A percentile compares a stretch with the other conserved stretches of the same genome.
phyloP scores from a whole-genome alignment of 2,329 filamentous ascomycete species.

The Akanthomyces uredinophilus region DNA sequence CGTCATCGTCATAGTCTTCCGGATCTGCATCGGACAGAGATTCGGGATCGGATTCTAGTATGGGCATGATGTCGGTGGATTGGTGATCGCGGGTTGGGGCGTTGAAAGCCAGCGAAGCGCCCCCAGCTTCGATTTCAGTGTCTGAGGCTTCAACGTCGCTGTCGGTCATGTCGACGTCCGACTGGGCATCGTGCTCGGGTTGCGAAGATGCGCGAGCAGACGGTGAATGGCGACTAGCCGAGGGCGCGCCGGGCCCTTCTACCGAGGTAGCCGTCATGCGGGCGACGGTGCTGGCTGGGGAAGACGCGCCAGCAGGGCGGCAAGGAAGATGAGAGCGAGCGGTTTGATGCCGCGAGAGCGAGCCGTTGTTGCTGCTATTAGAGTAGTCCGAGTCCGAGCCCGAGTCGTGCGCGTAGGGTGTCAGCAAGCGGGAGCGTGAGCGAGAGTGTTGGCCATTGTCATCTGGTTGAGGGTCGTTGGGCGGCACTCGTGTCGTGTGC shows the following conservation, averaged over 20 bases:
- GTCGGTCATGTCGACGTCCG: conserved; percentile 16
- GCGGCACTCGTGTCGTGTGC: neutral
- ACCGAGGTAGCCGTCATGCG: conserved; percentile 2
- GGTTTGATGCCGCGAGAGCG: neutral
- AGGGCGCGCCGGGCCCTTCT: neutral
- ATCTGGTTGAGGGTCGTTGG: conserved; percentile 3
- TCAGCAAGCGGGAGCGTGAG: neutral
- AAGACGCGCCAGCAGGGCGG: neutral
- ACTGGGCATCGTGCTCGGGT: conserved; percentile 17
- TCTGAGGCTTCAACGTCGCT: conserved; percentile 5
- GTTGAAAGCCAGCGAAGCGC: conserved; percentile 4
- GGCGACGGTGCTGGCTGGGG: neutral
- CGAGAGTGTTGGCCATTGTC: neutral
- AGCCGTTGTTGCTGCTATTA: neutral
- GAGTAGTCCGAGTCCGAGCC: neutral
- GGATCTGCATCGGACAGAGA: conserved; percentile 1
- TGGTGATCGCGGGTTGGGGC: neutral
- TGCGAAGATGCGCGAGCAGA: neutral
- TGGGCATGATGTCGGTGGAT: neutral
- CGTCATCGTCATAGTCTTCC: neutral
- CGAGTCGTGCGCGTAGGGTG: neutral
- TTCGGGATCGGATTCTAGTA: neutral
- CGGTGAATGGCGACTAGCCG: neutral
- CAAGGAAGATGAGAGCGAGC: neutral
- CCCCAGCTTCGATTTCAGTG: conserved; percentile 14